Evolutionary conservation across 768 basidiomycete species (phyloP), one percentile per base, ranked within the genome.

Genomic region (Auriscalpium vulgare): DNA sequence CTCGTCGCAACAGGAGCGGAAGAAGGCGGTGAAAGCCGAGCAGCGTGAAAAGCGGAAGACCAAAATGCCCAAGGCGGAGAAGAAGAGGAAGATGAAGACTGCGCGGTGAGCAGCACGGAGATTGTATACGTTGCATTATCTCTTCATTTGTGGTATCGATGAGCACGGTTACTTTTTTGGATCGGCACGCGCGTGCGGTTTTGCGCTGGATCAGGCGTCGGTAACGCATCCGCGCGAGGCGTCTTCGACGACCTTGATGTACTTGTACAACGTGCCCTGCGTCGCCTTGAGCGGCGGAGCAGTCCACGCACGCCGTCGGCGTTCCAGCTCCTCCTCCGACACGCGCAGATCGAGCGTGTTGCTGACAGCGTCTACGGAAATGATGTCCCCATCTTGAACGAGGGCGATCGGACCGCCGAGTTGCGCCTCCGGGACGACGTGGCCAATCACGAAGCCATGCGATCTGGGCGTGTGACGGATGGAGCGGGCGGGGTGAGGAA

Each of bases 41-140:
- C 85, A 88, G 40, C 79, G 85, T 65, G 94, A 97, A 74, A 88
- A 81, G 69, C 79, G 95, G 59, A 91, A 93, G 70, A 77, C 81
- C 63, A 98, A 98, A 75, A 92, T 97, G 78, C 90, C 95, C 47
- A 98, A 98, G 68, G 84, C 87, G 44, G 92, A 95, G 72, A 98
- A 97, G 77, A 91, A 91, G 74, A 80, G 83, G 44, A 81, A 80
- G 60, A 78, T 97, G 63, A 97, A 91, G 62, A 66, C 67, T 47
- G 71, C 64, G 56, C 64, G 65, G 17, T 60, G 66, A 34, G 29
- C 29, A 16, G 10, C 16, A 51, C 35, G 23, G 37, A 29, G 16
- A 1, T n/a, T 11, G 21, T 14, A 34, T 17, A 7, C n/a, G n/a
- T 9, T 36, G 29, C 13, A 36, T 51, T 14, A 21, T 21, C 2